These are phyloP conservation scores for Rhizopogon vesiculosus DNA, from an alignment of 768 basidiomycete genomes.

Conservation along the genomic window DNA sequence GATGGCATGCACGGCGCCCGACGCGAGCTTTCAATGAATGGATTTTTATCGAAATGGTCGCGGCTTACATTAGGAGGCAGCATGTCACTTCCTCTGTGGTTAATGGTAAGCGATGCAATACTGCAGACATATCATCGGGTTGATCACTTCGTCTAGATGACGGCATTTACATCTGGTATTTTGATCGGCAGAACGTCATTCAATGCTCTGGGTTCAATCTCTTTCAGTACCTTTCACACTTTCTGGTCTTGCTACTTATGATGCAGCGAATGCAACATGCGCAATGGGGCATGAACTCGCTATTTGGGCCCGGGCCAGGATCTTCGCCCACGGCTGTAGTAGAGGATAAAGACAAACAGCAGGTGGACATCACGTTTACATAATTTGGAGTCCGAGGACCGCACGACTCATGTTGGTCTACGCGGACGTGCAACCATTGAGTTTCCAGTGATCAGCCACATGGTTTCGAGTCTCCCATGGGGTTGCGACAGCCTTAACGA, in stretches of 20 bases:
- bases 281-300: neutral
- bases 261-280: neutral
- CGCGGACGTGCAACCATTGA: neutral
- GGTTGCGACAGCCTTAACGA: neutral
- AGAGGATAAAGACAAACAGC: neutral
- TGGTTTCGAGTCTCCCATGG: neutral
- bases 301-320: neutral
- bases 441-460: neutral
- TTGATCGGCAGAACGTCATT: neutral
- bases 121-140: neutral
- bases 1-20: neutral
- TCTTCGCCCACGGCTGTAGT: too few relatives aligned
- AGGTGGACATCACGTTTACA: neutral
- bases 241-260: neutral
- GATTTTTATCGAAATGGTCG: neutral
- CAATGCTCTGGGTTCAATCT: constrained; percentile 1
- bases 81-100: neutral
- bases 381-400: neutral
- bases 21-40: neutral
- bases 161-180: neutral
- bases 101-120: neutral
- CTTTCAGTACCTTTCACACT: neutral
- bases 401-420: neutral
- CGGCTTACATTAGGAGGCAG: neutral
- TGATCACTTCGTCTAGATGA: neutral